Evolutionary conservation across 106 monocot genomes (phyloP).

Genomic region (Xerophyta viscosa): DNA sequence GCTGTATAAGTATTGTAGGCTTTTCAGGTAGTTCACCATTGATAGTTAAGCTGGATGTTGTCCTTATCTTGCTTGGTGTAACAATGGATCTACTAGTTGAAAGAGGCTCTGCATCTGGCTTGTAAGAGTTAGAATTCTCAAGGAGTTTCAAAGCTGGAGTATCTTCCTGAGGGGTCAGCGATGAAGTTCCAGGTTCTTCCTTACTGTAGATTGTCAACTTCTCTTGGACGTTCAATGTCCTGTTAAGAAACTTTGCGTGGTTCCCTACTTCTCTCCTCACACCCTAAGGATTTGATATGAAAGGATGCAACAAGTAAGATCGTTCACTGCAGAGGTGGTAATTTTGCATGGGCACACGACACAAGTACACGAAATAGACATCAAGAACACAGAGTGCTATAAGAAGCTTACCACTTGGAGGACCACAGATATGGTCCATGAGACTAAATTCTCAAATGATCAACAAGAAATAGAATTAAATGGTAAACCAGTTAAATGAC

Average conservation of each 20-base stretch:
- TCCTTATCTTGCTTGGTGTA: slow-evolving; percentile 5
- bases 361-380: too few relatives aligned
- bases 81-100: background rate
- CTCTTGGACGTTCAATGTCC: slow-evolving; percentile 13
- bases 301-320: too few relatives aligned
- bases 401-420: too few relatives aligned
- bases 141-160: slow-evolving; percentile 9
- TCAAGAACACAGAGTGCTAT: too few relatives aligned
- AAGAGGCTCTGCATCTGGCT: slow-evolving; percentile 12
- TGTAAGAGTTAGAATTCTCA: slow-evolving; percentile 7
- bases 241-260: slow-evolving; percentile 52
- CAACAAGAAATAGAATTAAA: too few relatives aligned
- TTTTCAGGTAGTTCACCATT: slow-evolving; percentile 10
- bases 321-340: too few relatives aligned
- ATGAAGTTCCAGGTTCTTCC: slow-evolving; percentile 2
- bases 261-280: slow-evolving; percentile 57
- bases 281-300: slow-evolving; percentile 22
- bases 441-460: too few relatives aligned
- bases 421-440: too few relatives aligned
- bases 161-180: slow-evolving; percentile 19
- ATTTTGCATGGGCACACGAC: too few relatives aligned
- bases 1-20: background rate
- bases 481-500: too few relatives aligned
- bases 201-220: slow-evolving; percentile 1
- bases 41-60: slow-evolving; percentile 5